phyloP scores from a whole-genome alignment of 192 early-diverging fungal genomes.

The Gryganskiella cystojenkinii region DNA sequence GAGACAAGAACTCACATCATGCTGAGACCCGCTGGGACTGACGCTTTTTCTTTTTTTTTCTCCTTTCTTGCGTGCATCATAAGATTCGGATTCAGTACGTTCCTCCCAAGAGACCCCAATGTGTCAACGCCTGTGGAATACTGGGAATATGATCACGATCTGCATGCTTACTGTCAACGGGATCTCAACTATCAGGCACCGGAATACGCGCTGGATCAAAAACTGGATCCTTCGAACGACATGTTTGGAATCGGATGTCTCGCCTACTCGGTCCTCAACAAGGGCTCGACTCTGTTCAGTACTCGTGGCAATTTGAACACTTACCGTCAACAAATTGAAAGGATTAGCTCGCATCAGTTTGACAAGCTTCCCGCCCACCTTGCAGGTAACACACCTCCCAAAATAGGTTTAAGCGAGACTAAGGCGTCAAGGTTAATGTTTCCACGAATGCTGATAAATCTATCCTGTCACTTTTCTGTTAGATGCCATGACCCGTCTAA shows the following conservation, averaged over 20 bases:
- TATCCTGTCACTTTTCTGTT: not conserved
- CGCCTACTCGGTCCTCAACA: conserved; percentile 75
- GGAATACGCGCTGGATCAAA: conserved; percentile 73
- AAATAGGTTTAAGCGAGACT: no score
- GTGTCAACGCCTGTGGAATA: conserved; percentile 36
- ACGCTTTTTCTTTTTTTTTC: not conserved
- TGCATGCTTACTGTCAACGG: conserved; percentile 68
- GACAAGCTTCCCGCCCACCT: conserved; percentile 65
- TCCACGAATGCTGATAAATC: no score
- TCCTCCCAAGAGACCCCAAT: conserved; percentile 55
- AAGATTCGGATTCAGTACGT: conserved; percentile 77
- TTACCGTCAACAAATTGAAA: conserved; percentile 67
- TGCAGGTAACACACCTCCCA: conserved; percentile 59
- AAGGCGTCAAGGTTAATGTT: no score
- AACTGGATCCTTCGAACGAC: conserved; percentile 66
- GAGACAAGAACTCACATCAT: no score
- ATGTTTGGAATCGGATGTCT: conserved; percentile 87
- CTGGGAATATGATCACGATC: conserved; percentile 67
- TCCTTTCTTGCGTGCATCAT: no score
- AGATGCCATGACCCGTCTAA: conserved; percentile 63
- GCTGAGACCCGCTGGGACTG: no score
- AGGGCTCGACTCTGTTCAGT: conserved; percentile 70
- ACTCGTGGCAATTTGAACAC: conserved; percentile 73
- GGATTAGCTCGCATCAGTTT: conserved; percentile 51
- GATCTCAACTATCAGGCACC: conserved; percentile 68